Evolutionary conservation across 2,329 filamentous ascomycete species (phyloP).

Genomic region (Penicillium rolfsii): DNA sequence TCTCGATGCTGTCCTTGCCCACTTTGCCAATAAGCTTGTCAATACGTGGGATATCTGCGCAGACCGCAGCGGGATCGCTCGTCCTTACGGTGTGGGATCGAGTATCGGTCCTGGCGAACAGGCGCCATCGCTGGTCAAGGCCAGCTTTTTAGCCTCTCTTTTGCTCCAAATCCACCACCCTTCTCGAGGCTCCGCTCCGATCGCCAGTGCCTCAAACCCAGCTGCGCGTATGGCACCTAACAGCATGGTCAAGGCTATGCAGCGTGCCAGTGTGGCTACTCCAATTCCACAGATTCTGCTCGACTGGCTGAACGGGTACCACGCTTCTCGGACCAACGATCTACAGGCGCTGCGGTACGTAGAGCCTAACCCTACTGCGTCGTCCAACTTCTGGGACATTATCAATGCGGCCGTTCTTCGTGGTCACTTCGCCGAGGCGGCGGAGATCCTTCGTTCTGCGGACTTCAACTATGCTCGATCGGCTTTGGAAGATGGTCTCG

Average conservation of each 20-base stretch:
- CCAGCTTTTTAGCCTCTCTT: constrained; percentile 75
- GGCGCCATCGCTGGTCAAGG: constrained; percentile 70
- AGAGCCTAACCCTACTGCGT: constrained; percentile 73
- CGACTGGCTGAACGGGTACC: constrained; percentile 77
- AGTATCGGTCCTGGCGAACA: constrained; percentile 68
- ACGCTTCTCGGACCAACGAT: constrained; percentile 72
- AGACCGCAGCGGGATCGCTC: constrained; percentile 47
- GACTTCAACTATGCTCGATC: constrained; percentile 77
- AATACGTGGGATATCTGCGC: constrained; percentile 39
- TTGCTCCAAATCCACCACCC: constrained; percentile 79
- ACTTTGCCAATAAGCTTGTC: constrained; percentile 40
- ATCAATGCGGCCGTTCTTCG: constrained; percentile 75
- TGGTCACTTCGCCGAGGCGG: constrained; percentile 69
- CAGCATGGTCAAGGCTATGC: constrained; percentile 35
- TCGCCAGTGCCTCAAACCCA: constrained; percentile 28
- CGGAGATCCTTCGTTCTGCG: constrained; percentile 70
- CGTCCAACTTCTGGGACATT: constrained; percentile 81
- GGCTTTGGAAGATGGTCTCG: constrained; percentile 63
- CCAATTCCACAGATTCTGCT: constrained; percentile 77
- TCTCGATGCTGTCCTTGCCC: constrained; percentile 38
- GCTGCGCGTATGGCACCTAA: constrained; percentile 32
- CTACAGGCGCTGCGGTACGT: constrained; percentile 65
- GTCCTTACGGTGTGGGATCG: constrained; percentile 49
- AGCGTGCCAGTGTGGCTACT: constrained; percentile 32
- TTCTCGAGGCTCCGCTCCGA: constrained; percentile 42